A percentile compares a stretch with the other conserved stretches of the same genome.
Conservation (phyloP, 164 flowering plant species). For the Warburgia ugandensis region DNA sequence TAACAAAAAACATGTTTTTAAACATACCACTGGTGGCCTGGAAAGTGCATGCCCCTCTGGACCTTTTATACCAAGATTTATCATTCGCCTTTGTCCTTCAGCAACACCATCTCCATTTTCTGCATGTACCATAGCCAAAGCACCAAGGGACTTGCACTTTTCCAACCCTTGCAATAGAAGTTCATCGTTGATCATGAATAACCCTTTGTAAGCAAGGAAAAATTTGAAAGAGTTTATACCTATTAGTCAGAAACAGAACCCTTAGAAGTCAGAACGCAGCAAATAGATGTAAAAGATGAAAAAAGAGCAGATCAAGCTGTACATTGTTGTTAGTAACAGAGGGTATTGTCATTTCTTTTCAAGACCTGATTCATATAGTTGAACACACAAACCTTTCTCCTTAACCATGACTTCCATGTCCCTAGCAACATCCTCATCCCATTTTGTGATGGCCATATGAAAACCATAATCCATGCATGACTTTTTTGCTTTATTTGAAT, state of each 20-base stretch:
- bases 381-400: slow-evolving; percentile 58
- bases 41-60: slow-evolving; percentile 99
- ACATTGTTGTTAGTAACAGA: neutral
- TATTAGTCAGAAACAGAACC: slow-evolving; percentile 12
- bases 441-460: slow-evolving; percentile 91
- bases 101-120: slow-evolving; percentile 98
- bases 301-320: neutral
- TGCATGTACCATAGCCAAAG: slow-evolving; percentile 97
- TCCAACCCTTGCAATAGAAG: slow-evolving; percentile 72
- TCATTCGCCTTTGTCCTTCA: slow-evolving; percentile 87
- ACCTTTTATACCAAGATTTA: slow-evolving; percentile 90
- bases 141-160: slow-evolving; percentile 95
- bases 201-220: slow-evolving; percentile 84
- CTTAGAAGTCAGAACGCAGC: neutral
- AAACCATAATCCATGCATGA: slow-evolving; percentile 98
- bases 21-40: slow-evolving; percentile 77
- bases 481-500: slow-evolving; percentile 53
- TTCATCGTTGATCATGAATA: slow-evolving; percentile 73
- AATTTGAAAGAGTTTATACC: slow-evolving; percentile 98
- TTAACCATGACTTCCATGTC: slow-evolving; percentile 95
- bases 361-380: too few species aligned
- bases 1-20: neutral
- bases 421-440: slow-evolving; percentile 75
- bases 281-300: neutral
- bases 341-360: too few species aligned